Percentiles rank a stretch among this genome's conserved stretches.
Evolutionary conservation across 306 rosid species (phyloP).

Genomic region (Sindora glabra): DNA sequence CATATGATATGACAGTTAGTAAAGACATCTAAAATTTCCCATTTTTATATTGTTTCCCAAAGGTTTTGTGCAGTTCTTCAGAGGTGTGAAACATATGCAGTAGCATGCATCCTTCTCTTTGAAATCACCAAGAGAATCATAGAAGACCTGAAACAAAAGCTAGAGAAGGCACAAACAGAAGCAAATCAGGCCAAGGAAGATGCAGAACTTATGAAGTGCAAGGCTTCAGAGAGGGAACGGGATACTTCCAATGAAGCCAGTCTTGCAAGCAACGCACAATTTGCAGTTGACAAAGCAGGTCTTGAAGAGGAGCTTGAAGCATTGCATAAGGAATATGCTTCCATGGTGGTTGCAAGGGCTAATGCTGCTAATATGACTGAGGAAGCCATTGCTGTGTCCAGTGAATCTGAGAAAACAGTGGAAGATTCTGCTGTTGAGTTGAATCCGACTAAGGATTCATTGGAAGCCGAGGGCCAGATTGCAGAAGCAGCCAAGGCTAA

Average conservation of each 20-base stretch:
- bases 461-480: too few relatives aligned
- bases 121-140: conserved; percentile 43
- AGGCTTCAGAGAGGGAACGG: conserved; percentile 67
- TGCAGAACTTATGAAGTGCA: conserved; percentile 50
- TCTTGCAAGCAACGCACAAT: conserved; percentile 63
- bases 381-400: conserved; percentile 46
- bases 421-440: conserved; percentile 56
- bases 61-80: too few relatives aligned
- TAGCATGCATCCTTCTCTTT: too few relatives aligned
- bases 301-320: conserved; percentile 52
- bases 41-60: too few relatives aligned
- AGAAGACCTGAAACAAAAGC: conserved; percentile 49
- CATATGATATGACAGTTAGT: too few relatives aligned
- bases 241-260: conserved; percentile 60
- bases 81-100: too few relatives aligned
- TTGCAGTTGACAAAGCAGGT: conserved; percentile 56
- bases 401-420: conserved; percentile 55
- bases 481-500: too few relatives aligned
- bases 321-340: conserved; percentile 41
- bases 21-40: too few relatives aligned
- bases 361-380: conserved; percentile 44
- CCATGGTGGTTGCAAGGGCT: conserved; percentile 41
- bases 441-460: conserved; percentile 43
- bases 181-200: conserved; percentile 59
- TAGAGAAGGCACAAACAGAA: conserved; percentile 59